phyloP scores from a whole-genome alignment of 345 rosid species.

The Viola odorata region DNA sequence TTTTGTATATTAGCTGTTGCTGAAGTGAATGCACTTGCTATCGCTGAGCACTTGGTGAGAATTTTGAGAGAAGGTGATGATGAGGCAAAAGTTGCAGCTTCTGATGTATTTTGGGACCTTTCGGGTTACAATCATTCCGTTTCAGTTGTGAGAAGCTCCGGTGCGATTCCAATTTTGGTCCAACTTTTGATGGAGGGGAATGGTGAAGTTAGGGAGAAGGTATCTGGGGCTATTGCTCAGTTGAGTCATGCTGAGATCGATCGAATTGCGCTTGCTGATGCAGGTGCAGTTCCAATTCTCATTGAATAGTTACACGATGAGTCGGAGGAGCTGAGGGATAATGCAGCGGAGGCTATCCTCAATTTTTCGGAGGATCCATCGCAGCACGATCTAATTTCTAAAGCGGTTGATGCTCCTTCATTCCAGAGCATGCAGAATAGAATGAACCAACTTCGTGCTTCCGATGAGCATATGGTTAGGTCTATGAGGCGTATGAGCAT shows the following conservation, averaged over 20 bases:
- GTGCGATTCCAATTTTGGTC: constrained; percentile 47
- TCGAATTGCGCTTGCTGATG: constrained; percentile 39
- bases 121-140: constrained; percentile 44
- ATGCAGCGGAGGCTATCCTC: constrained; percentile 46
- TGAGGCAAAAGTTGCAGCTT: constrained; percentile 45
- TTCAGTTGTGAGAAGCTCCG: constrained; percentile 45
- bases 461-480: constrained; percentile 36
- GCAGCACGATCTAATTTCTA: constrained; percentile 28
- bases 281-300: constrained; percentile 37
- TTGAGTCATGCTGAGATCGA: constrained; percentile 40
- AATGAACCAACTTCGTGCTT: constrained; percentile 29
- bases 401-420: constrained; percentile 30
- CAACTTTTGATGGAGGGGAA: constrained; percentile 38
- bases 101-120: constrained; percentile 58
- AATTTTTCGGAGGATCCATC: constrained; percentile 41
- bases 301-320: constrained; percentile 37
- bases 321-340: constrained; percentile 45
- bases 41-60: constrained; percentile 48
- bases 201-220: constrained; percentile 41
- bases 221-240: constrained; percentile 44
- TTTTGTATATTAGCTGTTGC: constrained; percentile 50
- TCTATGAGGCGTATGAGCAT: constrained; percentile 44
- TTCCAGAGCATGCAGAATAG: constrained; percentile 40
- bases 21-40: constrained; percentile 44
- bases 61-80: constrained; percentile 52